phyloP scores from a whole-genome alignment of 306 rosid genomes.

The Prunus davidiana region DNA sequence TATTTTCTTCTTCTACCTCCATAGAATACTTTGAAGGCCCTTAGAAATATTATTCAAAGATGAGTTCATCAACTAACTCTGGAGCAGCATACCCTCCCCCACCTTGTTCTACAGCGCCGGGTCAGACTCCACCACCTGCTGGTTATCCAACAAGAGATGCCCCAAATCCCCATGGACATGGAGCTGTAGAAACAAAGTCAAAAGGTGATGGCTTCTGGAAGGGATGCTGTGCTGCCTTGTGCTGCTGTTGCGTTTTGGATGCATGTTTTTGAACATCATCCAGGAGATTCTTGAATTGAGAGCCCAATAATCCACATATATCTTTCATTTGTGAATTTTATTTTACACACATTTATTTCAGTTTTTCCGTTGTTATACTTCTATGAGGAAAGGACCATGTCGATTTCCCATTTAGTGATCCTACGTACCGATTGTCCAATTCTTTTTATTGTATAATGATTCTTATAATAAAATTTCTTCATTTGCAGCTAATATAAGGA shows the following conservation, averaged over 20 bases:
- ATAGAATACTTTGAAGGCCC: neutral
- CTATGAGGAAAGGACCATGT: no score
- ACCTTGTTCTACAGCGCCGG: neutral
- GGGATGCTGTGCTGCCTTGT: neutral
- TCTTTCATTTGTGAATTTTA: no score
- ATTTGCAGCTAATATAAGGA: no score
- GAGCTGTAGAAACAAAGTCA: neutral
- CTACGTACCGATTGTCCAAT: neutral
- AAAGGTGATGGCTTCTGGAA: neutral
- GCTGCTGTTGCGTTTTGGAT: neutral
- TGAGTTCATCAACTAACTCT: neutral
- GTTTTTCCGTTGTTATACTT: no score
- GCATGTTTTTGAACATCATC: no score
- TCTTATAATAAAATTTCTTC: no score
- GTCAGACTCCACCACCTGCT: neutral
- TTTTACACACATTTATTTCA: no score
- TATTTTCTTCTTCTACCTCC: neutral
- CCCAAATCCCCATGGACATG: neutral
- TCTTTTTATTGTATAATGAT: no score
- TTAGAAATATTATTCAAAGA: neutral
- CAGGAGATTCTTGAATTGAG: no score
- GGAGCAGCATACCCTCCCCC: neutral
- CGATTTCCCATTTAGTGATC: neutral
- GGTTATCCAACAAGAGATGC: neutral
- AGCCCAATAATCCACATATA: no score